A percentile compares a stretch with the other conserved stretches of the same genome.
These are phyloP conservation scores for Rhodomyrtus psidioides DNA, from an alignment of 441 rosid genomes.

Conservation along the genomic window DNA sequence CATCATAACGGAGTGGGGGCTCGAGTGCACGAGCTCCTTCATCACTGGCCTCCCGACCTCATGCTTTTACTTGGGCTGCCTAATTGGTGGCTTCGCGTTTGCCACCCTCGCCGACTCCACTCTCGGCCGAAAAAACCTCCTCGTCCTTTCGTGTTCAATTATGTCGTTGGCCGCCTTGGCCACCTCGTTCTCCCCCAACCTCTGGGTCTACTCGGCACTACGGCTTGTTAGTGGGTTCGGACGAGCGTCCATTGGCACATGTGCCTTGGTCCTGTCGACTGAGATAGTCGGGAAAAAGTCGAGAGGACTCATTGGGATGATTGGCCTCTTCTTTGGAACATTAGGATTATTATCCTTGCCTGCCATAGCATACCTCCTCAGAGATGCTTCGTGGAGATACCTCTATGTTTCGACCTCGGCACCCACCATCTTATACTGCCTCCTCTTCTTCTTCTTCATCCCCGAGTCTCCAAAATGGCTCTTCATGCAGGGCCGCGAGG, in stretches of 20 bases:
- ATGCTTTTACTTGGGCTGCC: conserved; percentile 16
- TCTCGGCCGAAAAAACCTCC: conserved; percentile 17
- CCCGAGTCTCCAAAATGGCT: conserved; percentile 41
- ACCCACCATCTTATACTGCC: conserved; percentile 10
- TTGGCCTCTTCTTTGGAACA: neutral
- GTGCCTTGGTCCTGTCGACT: conserved; percentile 6
- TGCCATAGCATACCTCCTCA: conserved; percentile 7
- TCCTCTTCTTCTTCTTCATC: conserved; percentile 9
- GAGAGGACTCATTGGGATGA: conserved; percentile 11
- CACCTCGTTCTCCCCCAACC: conserved; percentile 2
- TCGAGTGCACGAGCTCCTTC: conserved; percentile 12
- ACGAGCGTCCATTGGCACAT: conserved; percentile 11
- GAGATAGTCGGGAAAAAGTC: conserved; percentile 10
- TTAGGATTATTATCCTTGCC: conserved; percentile 18
- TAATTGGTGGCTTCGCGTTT: conserved; percentile 7
- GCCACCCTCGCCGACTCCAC: conserved; percentile 12
- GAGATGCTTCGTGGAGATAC: conserved; percentile 23
- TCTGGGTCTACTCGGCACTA: conserved; percentile 18
- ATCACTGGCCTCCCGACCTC: conserved; percentile 16
- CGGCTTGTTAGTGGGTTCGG: conserved; percentile 12
- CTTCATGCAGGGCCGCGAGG: conserved; percentile 15
- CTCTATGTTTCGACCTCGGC: conserved; percentile 25
- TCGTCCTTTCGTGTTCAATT: conserved; percentile 3
- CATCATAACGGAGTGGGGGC: conserved; percentile 22
- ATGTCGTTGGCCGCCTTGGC: conserved; percentile 7